These are phyloP conservation scores for Leucosporidium creatinivorum DNA, from an alignment of 768 basidiomycete species.

Conservation along the genomic window DNA sequence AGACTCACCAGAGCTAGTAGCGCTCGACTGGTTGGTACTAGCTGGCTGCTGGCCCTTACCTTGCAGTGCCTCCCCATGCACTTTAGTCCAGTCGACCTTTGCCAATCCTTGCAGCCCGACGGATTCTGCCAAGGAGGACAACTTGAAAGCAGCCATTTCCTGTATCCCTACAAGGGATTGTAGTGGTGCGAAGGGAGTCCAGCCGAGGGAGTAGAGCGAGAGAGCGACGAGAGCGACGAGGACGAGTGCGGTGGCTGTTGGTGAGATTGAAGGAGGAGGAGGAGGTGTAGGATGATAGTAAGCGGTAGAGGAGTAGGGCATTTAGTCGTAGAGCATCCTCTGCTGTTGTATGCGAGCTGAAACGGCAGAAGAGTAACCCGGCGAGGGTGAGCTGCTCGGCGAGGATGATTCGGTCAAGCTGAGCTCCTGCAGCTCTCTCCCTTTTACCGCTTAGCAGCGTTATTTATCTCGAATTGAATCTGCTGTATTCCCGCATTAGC, in stretches of 20 bases:
- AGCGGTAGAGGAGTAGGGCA: not conserved
- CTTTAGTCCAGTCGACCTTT: not conserved
- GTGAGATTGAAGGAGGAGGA: not conserved
- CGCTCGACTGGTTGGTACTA: not conserved
- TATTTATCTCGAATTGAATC: too few species aligned
- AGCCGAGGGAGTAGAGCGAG: not conserved
- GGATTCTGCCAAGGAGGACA: not conserved
- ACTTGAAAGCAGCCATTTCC: not conserved
- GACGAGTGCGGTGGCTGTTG: not conserved
- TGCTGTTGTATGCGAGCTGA: too few species aligned
- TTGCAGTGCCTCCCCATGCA: not conserved
- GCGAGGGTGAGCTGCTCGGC: too few species aligned
- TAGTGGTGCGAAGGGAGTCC: not conserved
- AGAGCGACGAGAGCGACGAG: not conserved
- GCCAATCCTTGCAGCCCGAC: not conserved
- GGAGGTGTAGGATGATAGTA: not conserved
- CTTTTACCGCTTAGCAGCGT: too few species aligned
- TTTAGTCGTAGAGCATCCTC: too few species aligned
- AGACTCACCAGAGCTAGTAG: not conserved
- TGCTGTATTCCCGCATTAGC: too few species aligned
- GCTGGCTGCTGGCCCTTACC: not conserved
- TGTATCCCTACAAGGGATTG: not conserved
- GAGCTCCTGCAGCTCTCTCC: too few species aligned
- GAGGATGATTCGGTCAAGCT: too few species aligned
- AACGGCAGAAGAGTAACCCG: too few species aligned